Evolutionary conservation across 1,139 yeast species (phyloP).

Genomic region (Candida albicans): DNA sequence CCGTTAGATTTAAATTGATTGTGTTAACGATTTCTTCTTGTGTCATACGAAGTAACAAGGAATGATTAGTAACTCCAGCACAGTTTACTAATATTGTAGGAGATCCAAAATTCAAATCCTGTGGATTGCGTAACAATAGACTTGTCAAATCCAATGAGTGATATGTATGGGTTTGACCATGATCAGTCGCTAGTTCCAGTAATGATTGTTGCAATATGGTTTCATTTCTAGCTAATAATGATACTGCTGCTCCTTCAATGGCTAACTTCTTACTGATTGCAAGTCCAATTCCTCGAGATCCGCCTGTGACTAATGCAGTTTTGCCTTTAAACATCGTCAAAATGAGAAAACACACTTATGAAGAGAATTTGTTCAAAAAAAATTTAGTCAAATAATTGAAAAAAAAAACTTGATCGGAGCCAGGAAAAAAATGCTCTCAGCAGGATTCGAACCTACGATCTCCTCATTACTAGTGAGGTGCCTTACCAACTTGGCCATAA

Average conservation of each 20-base stretch:
- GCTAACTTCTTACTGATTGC: conserved; percentile 64
- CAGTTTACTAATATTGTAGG: conserved; percentile 63
- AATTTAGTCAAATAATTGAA: no score
- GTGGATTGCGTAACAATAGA: neutral
- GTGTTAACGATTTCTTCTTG: conserved; percentile 46
- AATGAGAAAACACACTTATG: neutral
- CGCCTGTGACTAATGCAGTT: conserved; percentile 77
- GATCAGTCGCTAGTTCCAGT: conserved; percentile 29
- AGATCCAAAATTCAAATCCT: conserved; percentile 1
- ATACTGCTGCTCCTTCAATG: conserved; percentile 57
- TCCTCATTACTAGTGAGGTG: conserved; percentile 90
- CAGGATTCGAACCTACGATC: conserved; percentile 88
- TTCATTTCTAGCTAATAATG: conserved; percentile 59
- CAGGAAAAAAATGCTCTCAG: conserved; percentile 52
- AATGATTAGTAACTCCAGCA: conserved; percentile 76
- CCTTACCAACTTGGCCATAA: conserved; percentile 88
- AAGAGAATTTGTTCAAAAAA: conserved; percentile 1
- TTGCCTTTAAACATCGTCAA: conserved; percentile 16
- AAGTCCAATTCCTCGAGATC: conserved; percentile 79
- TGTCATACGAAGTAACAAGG: conserved; percentile 50
- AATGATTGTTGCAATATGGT: conserved; percentile 34
- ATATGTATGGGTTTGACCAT: conserved; percentile 47
- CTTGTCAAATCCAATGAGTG: conserved; percentile 51
- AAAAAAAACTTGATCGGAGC: neutral
- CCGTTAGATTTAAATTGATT: conserved; percentile 60